phyloP scores from a whole-genome alignment of 129 eudicot genomes.

The Scalesia atractyloides region DNA sequence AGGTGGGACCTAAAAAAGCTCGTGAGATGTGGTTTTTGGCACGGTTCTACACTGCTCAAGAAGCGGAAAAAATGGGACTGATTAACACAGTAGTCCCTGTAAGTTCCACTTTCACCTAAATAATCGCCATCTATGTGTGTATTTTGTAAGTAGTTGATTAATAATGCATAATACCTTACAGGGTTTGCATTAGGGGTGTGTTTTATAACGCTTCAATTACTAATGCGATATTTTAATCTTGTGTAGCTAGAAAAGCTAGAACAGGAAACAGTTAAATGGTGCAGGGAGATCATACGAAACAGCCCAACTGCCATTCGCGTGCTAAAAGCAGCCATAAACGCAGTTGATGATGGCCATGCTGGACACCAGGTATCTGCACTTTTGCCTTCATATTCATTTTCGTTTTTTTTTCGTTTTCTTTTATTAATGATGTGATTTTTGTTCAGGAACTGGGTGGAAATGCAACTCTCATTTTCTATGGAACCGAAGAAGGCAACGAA shows the following conservation, averaged over 20 bases:
- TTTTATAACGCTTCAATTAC: not conserved
- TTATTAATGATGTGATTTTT: not conserved
- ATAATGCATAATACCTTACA: too few relatives aligned
- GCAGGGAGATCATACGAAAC: conserved; percentile 91
- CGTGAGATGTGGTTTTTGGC: conserved; percentile 97
- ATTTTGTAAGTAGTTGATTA: too few relatives aligned
- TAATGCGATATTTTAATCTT: conserved; percentile 8
- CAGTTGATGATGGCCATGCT: conserved; percentile 95
- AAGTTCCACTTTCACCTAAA: conserved; percentile 35
- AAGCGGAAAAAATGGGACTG: conserved; percentile 96
- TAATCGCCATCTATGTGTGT: not conserved
- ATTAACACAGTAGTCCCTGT: conserved; percentile 92
- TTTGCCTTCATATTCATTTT: not conserved
- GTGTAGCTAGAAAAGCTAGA: conserved; percentile 77
- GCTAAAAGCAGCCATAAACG: conserved; percentile 82
- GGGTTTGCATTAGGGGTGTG: too few relatives aligned
- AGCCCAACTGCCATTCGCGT: conserved; percentile 93
- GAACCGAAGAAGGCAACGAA: conserved; percentile 93
- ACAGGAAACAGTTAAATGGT: conserved; percentile 90
- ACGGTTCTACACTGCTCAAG: conserved; percentile 83
- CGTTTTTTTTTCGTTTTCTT: not conserved
- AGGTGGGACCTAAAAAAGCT: conserved; percentile 98
- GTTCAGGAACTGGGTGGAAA: conserved; percentile 80
- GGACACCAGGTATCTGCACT: conserved; percentile 80
- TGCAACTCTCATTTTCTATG: conserved; percentile 88